A percentile compares a stretch with the other conserved stretches of the same genome.
Evolutionary conservation across 208 protist species (phyloP).

Genomic region (Giardia duodenalis): DNA sequence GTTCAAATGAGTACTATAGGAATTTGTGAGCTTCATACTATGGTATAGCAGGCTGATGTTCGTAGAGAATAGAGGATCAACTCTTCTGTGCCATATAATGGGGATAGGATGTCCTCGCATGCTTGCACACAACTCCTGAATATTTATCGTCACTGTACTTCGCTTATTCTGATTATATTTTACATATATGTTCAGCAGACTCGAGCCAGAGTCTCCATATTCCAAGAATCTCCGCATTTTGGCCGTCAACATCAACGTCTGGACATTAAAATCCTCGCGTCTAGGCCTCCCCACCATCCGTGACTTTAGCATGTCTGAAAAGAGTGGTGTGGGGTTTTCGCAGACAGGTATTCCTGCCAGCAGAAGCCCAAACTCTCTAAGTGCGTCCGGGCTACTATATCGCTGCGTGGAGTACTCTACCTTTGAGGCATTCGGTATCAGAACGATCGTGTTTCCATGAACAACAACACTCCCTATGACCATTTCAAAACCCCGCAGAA

Average conservation of each 20-base stretch:
- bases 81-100: background rate
- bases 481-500: background rate
- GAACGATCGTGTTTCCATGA: background rate
- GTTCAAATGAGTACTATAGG: background rate
- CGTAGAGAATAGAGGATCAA: background rate
- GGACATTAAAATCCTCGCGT: background rate
- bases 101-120: background rate
- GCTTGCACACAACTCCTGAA: background rate
- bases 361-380: background rate
- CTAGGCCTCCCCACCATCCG: background rate
- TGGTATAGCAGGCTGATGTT: background rate
- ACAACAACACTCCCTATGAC: background rate
- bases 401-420: background rate
- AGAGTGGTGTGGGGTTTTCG: background rate
- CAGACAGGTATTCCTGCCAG: background rate
- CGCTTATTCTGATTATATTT: background rate
- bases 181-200: background rate
- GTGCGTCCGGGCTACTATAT: no score
- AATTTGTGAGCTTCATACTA: background rate
- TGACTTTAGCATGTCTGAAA: background rate
- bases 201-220: background rate
- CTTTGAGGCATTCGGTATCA: background rate
- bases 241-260: background rate
- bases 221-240: background rate
- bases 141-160: background rate